These are phyloP conservation scores for Prunus davidiana DNA, from an alignment of 306 rosid species.

Conservation along the genomic window DNA sequence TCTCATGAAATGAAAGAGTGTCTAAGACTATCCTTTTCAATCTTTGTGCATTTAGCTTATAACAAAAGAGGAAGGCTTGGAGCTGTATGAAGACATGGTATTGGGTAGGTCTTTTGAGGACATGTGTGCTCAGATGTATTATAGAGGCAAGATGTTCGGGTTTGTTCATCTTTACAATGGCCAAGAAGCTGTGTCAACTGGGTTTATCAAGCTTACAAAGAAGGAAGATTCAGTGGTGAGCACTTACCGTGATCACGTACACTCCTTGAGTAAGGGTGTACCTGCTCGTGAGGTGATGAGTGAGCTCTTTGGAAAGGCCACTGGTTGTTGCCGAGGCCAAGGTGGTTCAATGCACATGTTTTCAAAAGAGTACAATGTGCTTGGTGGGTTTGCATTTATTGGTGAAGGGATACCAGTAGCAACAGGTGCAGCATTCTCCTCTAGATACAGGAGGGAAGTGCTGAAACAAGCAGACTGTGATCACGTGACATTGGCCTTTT, in stretches of 20 bases:
- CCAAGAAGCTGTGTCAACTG: constrained; percentile 98
- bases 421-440: constrained; percentile 89
- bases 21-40: constrained; percentile 22
- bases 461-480: constrained; percentile 65
- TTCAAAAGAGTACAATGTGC: constrained; percentile 79
- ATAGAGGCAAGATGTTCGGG: constrained; percentile 95
- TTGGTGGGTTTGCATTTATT: constrained; percentile 96
- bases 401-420: constrained; percentile 99
- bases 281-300: constrained; percentile 93
- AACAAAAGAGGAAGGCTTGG: constrained; percentile 87
- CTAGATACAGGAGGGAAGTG: constrained; percentile 83
- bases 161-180: constrained; percentile 99
- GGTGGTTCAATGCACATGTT: constrained; percentile 99
- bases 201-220: constrained; percentile 82
- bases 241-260: constrained; percentile 98
- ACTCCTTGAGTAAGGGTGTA: constrained; percentile 94
- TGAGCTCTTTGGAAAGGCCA: constrained; percentile 95
- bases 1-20: neutral
- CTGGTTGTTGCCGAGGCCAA: constrained; percentile 97
- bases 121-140: constrained; percentile 99
- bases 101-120: constrained; percentile 92
- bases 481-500: constrained; percentile 81
- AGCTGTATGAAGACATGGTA: constrained; percentile 87
- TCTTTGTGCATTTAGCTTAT: constrained; percentile 55
- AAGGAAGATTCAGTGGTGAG: constrained; percentile 80